phyloP scores from a whole-genome alignment of 441 rosid genomes.

The Melastoma candidum region DNA sequence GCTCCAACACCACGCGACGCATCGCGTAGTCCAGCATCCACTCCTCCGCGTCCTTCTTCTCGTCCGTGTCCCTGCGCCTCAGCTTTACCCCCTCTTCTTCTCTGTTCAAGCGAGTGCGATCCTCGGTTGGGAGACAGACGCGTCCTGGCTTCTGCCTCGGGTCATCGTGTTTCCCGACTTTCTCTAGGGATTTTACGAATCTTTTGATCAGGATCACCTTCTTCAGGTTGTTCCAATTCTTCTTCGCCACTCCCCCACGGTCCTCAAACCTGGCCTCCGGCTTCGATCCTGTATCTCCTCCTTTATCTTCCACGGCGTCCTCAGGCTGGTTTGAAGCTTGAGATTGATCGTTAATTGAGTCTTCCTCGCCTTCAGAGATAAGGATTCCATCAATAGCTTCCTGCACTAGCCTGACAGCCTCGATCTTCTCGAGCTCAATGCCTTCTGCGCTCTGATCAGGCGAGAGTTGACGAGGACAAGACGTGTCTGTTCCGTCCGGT shows the following conservation, averaged over 20 bases:
- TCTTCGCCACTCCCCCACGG: conserved; percentile 21
- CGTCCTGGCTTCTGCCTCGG: too few species aligned
- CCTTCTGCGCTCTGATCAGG: conserved; percentile 18
- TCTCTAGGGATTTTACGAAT: conserved; percentile 75
- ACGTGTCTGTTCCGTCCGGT: conserved; percentile 4
- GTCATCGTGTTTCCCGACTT: conserved; percentile 22
- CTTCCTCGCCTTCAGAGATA: conserved; percentile 45
- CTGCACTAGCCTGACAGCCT: conserved; percentile 78
- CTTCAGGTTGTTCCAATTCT: conserved; percentile 76
- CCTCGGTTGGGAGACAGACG: conserved; percentile 40
- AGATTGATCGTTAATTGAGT: conserved; percentile 22
- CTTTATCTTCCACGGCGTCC: conserved; percentile 5
- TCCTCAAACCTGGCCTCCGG: conserved; percentile 20
- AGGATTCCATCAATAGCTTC: conserved; percentile 83
- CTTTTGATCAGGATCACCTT: conserved; percentile 54
- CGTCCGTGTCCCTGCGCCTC: conserved; percentile 51
- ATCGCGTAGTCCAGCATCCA: conserved; percentile 92
- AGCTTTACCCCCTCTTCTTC: conserved; percentile 60
- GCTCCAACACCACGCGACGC: conserved; percentile 61
- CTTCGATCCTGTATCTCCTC: conserved; percentile 11
- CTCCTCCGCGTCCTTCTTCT: conserved; percentile 58
- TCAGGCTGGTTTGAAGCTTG: conserved; percentile 6
- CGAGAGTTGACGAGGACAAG: conserved; percentile 7
- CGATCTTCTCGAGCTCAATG: conserved; percentile 32
- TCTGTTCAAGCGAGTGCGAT: conserved; percentile 24